Percentiles rank a stretch among this genome's conserved stretches.
These are phyloP conservation scores for Pythium coloratum DNA, from an alignment of 352 stramenopile genomes.

Conservation along the genomic window DNA sequence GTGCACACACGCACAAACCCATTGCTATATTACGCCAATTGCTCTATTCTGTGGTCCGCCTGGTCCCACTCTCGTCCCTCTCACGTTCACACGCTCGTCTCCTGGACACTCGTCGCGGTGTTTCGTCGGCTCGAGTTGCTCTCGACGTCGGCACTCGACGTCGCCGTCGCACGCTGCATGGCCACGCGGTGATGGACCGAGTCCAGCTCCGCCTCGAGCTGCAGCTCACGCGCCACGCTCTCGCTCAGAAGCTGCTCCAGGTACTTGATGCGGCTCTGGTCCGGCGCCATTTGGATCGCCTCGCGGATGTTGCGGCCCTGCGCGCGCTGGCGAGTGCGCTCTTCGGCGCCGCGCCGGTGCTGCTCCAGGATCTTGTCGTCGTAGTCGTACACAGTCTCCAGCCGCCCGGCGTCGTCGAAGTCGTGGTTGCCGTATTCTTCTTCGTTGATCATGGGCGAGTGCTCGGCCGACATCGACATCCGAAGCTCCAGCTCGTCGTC, in stretches of 20 bases:
- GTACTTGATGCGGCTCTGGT: slow-evolving; percentile 88
- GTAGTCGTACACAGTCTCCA: slow-evolving; percentile 28
- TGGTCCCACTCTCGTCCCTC: not conserved
- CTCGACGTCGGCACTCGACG: not conserved
- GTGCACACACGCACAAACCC: slow-evolving; percentile 14
- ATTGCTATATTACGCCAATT: slow-evolving; percentile 33
- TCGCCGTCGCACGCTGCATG: slow-evolving; percentile 16
- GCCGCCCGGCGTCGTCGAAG: slow-evolving; percentile 20
- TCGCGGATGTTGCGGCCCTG: slow-evolving; percentile 81
- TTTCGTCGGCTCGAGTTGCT: slow-evolving; percentile 18
- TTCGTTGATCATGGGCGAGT: slow-evolving; percentile 23
- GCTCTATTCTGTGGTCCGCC: slow-evolving; percentile 23
- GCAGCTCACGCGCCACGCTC: slow-evolving; percentile 79
- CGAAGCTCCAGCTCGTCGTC: slow-evolving; percentile 52
- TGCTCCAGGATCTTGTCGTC: slow-evolving; percentile 52
- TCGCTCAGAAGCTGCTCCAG: slow-evolving; percentile 83
- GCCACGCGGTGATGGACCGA: slow-evolving; percentile 54
- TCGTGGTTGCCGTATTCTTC: slow-evolving; percentile 31
- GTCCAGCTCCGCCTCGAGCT: slow-evolving; percentile 79
- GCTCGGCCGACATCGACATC: slow-evolving; percentile 19
- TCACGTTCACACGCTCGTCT: slow-evolving; percentile 16
- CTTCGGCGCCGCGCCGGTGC: slow-evolving; percentile 62
- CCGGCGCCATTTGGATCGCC: slow-evolving; percentile 65
- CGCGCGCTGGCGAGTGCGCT: slow-evolving; percentile 74
- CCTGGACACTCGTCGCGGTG: slow-evolving; percentile 19